Percentiles rank a stretch among this genome's conserved stretches.
phyloP scores from a whole-genome alignment of 768 basidiomycete species.

The Favolaschia claudopus region DNA sequence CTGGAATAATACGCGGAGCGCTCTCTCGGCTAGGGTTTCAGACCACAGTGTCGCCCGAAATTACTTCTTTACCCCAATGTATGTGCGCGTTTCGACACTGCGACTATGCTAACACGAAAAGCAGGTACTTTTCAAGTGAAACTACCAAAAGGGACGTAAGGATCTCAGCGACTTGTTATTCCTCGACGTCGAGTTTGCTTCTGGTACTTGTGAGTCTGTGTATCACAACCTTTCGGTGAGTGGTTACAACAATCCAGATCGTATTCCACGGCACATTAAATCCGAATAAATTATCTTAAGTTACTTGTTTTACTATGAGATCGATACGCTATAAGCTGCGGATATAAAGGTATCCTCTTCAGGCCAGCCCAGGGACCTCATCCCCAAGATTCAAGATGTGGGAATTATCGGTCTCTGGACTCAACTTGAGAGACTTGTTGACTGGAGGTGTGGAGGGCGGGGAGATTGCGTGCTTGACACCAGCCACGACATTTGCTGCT shows the following conservation, averaged over 20 bases:
- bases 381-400: background rate
- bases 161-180: too few relatives aligned
- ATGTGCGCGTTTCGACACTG: constrained; percentile 13
- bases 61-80: constrained; percentile 89
- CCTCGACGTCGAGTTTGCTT: background rate
- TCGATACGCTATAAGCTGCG: too few relatives aligned
- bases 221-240: too few relatives aligned
- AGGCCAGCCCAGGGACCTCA: constrained; percentile 15
- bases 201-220: background rate
- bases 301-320: too few relatives aligned
- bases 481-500: constrained; percentile 5
- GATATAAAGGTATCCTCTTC: background rate
- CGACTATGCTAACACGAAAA: background rate
- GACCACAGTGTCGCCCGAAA: constrained; percentile 79
- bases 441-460: constrained; percentile 17
- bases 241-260: constrained; percentile 10
- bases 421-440: constrained; percentile 17
- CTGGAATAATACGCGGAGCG: constrained; percentile 86
- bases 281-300: constrained; percentile 21
- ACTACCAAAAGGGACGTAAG: constrained; percentile 65
- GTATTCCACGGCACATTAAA: constrained; percentile 14
- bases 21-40: constrained; percentile 80
- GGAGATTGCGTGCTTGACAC: constrained; percentile 14
- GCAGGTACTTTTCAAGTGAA: constrained; percentile 87
- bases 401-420: background rate